A percentile compares a stretch with the other conserved stretches of the same genome.
These are phyloP conservation scores for Astrephomene gubernaculifera DNA, from an alignment of 139 green algal genomes.

Conservation along the genomic window DNA sequence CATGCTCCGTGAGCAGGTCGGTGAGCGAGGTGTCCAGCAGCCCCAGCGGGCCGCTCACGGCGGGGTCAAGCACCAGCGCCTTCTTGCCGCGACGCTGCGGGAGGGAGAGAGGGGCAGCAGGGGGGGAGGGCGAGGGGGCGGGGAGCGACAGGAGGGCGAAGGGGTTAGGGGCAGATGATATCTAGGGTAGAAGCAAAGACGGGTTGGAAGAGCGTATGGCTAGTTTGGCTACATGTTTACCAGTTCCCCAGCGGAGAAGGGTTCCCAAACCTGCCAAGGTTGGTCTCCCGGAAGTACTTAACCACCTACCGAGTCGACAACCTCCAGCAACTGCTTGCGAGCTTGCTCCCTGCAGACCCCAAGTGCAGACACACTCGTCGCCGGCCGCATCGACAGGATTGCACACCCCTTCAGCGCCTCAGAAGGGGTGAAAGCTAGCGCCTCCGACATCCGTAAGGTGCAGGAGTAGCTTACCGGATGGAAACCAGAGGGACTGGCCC, in stretches of 20 bases:
- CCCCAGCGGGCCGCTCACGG: conserved; percentile 78
- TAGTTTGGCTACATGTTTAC: no score
- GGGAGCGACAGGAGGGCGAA: no score
- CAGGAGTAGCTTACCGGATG: conserved; percentile 58
- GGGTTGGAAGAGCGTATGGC: no score
- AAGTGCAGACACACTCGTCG: background rate
- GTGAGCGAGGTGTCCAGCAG: conserved; percentile 76
- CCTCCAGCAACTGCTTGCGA: conserved; percentile 71
- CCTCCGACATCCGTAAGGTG: no score
- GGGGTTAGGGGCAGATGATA: no score
- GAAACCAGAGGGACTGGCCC: conserved; percentile 60
- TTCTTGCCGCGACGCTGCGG: conserved; percentile 86
- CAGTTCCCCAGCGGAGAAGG: no score
- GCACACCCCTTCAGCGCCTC: no score
- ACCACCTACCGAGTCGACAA: conserved; percentile 73
- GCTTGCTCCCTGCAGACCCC: conserved; percentile 63
- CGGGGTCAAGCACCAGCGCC: conserved; percentile 86
- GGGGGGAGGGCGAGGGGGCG: no score
- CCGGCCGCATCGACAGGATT: background rate
- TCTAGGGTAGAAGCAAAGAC: no score
- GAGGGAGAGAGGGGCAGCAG: background rate
- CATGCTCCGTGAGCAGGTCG: conserved; percentile 88
- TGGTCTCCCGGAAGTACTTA: background rate
- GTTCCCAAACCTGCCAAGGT: no score
- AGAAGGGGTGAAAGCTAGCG: no score